These are phyloP conservation scores for Hemisphaericaspora xylofermentans DNA, from an alignment of 1,139 yeast genomes.

Conservation along the genomic window DNA sequence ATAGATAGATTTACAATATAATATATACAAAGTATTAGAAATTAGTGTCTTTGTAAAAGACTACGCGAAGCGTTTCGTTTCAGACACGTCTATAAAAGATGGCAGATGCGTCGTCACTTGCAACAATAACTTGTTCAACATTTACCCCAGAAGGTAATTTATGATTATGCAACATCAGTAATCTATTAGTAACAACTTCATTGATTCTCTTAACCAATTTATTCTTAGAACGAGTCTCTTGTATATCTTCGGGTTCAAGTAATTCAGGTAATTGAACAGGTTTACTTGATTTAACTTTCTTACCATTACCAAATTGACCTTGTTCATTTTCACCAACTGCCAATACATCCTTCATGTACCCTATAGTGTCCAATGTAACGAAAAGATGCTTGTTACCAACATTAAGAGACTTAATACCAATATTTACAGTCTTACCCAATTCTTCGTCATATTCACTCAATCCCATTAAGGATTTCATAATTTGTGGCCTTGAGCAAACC, in stretches of 20 bases:
- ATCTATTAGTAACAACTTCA: conserved; percentile 41
- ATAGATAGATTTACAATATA: not conserved
- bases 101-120: conserved; percentile 65
- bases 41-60: too few relatives aligned
- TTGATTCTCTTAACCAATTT: conserved; percentile 29
- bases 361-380: conserved; percentile 53
- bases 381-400: conserved; percentile 68
- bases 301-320: conserved; percentile 88
- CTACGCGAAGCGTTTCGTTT: not conserved
- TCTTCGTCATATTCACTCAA: conserved; percentile 44
- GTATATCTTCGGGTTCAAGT: conserved; percentile 52
- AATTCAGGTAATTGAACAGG: conserved; percentile 58
- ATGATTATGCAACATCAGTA: conserved; percentile 40
- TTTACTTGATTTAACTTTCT: conserved; percentile 54
- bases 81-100: conserved; percentile 49
- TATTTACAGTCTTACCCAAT: conserved; percentile 29
- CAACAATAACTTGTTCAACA: conserved; percentile 57
- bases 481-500: conserved; percentile 66
- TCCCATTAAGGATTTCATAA: conserved; percentile 51
- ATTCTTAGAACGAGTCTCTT: conserved; percentile 12
- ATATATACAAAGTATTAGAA: conserved; percentile 8
- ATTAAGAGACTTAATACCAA: conserved; percentile 52
- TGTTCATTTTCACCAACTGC: conserved; percentile 81
- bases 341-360: conserved; percentile 53
- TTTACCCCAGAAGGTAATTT: conserved; percentile 20